A percentile compares a stretch with the other conserved stretches of the same genome.
These are phyloP conservation scores for Clavispora carvajalis DNA, from an alignment of 805 yeast genomes.

Conservation along the genomic window DNA sequence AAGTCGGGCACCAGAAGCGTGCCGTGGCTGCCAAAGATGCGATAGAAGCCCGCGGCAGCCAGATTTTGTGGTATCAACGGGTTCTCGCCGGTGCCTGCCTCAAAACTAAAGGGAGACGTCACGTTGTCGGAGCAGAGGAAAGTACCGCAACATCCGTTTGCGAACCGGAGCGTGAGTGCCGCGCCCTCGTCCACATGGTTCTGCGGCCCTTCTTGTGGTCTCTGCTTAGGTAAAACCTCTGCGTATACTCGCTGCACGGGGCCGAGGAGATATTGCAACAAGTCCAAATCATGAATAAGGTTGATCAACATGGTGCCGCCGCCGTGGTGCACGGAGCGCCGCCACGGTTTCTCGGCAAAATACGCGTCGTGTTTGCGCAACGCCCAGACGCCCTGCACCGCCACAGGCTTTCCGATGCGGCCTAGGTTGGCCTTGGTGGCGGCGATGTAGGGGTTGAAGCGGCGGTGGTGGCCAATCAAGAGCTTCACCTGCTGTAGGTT, in stretches of 20 bases:
- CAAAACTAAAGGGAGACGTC: conserved; percentile 37
- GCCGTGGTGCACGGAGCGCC: conserved; percentile 28
- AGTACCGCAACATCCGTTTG: conserved; percentile 36
- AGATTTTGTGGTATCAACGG: conserved; percentile 33
- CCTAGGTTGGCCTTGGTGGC: conserved; percentile 30
- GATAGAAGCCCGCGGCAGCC: conserved; percentile 29
- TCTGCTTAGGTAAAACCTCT: conserved; percentile 29
- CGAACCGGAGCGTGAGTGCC: conserved; percentile 31
- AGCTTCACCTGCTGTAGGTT: conserved; percentile 22
- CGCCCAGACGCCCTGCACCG: conserved; percentile 40
- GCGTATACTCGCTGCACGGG: conserved; percentile 37
- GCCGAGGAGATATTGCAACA: conserved; percentile 36
- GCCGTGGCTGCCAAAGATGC: conserved; percentile 36
- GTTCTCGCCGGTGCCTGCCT: conserved; percentile 40
- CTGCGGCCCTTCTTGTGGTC: conserved; percentile 14
- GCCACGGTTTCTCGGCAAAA: conserved; percentile 35
- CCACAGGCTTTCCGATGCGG: conserved; percentile 28
- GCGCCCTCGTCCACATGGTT: conserved; percentile 40
- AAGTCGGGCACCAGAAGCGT: conserved; percentile 38
- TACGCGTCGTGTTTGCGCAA: conserved; percentile 30
- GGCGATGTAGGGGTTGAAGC: conserved; percentile 39
- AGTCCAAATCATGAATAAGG: conserved; percentile 38
- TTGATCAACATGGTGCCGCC: conserved; percentile 40
- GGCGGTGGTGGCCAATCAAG: conserved; percentile 38
- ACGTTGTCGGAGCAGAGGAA: conserved; percentile 39